Evolutionary conservation across 768 basidiomycete genomes (phyloP).

Genomic region (Hirschioporus abietinus): DNA sequence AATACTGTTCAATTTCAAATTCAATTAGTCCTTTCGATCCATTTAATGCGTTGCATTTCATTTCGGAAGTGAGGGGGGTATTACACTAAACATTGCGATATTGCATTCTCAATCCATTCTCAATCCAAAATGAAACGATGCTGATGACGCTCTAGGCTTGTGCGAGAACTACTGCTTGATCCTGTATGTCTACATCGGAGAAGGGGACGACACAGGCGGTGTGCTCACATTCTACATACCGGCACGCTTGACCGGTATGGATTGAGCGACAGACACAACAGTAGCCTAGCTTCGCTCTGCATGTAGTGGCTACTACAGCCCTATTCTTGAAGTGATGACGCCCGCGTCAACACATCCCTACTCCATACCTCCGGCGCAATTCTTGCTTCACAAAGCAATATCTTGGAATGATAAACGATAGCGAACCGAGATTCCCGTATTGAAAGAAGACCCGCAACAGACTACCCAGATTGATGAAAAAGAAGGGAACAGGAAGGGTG

Average conservation of each 20-base stretch:
- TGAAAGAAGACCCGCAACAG: background rate
- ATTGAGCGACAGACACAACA: background rate
- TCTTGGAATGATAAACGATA: background rate
- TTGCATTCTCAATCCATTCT: too few species aligned
- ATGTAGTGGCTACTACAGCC: background rate
- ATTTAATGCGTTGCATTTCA: background rate
- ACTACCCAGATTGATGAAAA: background rate
- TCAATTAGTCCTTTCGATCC: background rate
- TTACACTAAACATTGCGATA: background rate
- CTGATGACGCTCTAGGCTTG: conserved; percentile 43
- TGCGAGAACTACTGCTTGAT: conserved; percentile 82
- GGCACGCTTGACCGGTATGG: conserved; percentile 56
- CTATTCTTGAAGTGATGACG: background rate
- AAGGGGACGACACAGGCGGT: conserved; percentile 71
- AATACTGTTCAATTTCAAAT: background rate
- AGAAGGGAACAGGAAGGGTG: background rate
- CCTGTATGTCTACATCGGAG: conserved; percentile 85
- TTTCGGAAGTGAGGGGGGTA: background rate
- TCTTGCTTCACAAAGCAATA: background rate
- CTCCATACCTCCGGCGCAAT: background rate
- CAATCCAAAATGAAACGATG: background rate
- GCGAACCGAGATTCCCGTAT: background rate
- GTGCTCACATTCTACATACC: conserved; percentile 88
- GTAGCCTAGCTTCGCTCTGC: too few species aligned
- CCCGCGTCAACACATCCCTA: background rate